Percentiles rank a stretch among this genome's conserved stretches.
Evolutionary conservation across 805 yeast genomes (phyloP).

Genomic region (Candida corydali): DNA sequence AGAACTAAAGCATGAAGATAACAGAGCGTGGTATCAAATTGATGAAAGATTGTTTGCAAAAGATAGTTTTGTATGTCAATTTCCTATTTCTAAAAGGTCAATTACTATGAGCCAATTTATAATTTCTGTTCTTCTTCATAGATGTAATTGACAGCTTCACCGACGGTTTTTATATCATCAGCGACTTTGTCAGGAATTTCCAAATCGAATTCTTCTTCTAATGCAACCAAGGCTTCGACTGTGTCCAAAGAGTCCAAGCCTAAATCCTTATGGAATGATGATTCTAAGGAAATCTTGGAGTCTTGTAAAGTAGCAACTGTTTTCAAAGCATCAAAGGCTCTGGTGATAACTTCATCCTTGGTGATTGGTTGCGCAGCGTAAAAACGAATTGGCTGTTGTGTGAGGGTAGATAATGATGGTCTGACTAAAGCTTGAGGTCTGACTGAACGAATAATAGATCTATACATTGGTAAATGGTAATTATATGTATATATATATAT

Average conservation of each 20-base stretch:
- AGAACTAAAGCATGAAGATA: no score
- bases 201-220: constrained; percentile 84
- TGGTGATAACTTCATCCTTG: constrained; percentile 73
- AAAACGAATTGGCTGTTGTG: constrained; percentile 33
- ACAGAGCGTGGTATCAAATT: no score
- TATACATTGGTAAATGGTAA: constrained; percentile 39
- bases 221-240: constrained; percentile 92
- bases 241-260: constrained; percentile 93
- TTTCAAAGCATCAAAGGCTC: constrained; percentile 78
- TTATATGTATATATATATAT: no score
- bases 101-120: no score
- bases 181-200: constrained; percentile 88
- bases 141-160: constrained; percentile 88
- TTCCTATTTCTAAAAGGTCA: no score
- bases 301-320: constrained; percentile 46
- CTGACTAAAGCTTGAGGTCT: constrained; percentile 24
- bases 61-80: no score
- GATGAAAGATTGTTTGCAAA: no score
- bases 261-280: constrained; percentile 64
- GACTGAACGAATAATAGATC: constrained; percentile 44
- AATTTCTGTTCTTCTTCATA: constrained; percentile 52
- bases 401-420: neutral
- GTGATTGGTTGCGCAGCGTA: constrained; percentile 66
- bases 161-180: constrained; percentile 89
- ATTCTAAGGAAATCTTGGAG: constrained; percentile 37